Evolutionary conservation across 306 rosid species (phyloP).

Genomic region (Cucurbita ficifolia): DNA sequence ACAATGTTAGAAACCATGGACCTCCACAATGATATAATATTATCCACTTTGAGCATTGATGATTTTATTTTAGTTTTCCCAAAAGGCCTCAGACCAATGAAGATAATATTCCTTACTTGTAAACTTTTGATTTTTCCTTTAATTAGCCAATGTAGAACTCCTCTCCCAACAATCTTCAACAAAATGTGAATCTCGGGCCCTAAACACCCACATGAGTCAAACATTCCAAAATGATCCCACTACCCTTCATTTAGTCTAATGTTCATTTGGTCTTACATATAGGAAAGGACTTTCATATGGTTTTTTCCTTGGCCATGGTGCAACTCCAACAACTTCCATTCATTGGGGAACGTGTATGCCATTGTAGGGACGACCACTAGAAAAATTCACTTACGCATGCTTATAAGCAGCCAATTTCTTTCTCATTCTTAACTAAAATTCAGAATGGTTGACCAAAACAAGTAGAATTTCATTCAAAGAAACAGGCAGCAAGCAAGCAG

Average conservation of each 20-base stretch:
- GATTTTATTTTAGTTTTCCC: too few species aligned
- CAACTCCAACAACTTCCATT: background rate
- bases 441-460: background rate
- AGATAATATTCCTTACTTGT: too few species aligned
- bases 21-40: too few species aligned
- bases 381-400: conserved; percentile 1
- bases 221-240: background rate
- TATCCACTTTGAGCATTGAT: too few species aligned
- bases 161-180: too few species aligned
- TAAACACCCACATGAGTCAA: background rate
- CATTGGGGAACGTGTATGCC: background rate
- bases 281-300: background rate
- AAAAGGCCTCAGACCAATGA: too few species aligned
- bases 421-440: background rate
- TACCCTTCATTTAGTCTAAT: background rate
- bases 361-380: background rate
- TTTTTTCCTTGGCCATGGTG: background rate
- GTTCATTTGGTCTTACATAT: background rate
- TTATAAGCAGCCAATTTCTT: background rate
- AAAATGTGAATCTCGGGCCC: too few species aligned
- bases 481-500: background rate
- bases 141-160: too few species aligned
- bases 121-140: too few species aligned
- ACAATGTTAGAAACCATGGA: too few species aligned
- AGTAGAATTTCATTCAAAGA: conserved; percentile 8